Evolutionary conservation across 176 grass and related monocot genomes (phyloP).

Genomic region (Oryza rufipogon): DNA sequence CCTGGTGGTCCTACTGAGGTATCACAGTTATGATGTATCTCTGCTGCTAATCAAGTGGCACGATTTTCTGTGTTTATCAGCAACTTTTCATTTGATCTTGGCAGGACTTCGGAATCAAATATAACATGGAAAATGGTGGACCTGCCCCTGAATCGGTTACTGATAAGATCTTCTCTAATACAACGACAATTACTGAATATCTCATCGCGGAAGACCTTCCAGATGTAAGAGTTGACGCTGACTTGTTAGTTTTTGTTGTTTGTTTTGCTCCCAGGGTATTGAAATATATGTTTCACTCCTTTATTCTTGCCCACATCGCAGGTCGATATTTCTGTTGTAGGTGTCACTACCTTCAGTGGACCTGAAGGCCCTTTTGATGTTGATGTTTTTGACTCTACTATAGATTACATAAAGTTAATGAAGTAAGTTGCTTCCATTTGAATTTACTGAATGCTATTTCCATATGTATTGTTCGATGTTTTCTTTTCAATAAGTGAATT

Average conservation of each 20-base stretch:
- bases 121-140: constrained; percentile 99
- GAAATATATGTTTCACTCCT: constrained; percentile 8
- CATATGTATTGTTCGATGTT: not conserved
- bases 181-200: constrained; percentile 81
- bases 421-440: constrained; percentile 66
- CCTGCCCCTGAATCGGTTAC: constrained; percentile 94
- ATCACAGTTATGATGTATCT: constrained; percentile 35
- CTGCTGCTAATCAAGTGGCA: not conserved
- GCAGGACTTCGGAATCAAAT: constrained; percentile 99
- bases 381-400: constrained; percentile 90
- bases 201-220: constrained; percentile 84
- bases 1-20: constrained; percentile 90
- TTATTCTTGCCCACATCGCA: constrained; percentile 33
- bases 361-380: constrained; percentile 91
- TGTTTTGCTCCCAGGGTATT: not conserved
- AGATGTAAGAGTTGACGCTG: constrained; percentile 55
- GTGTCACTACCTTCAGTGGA: constrained; percentile 79
- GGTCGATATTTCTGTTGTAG: constrained; percentile 86
- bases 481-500: constrained; percentile 31
- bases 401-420: constrained; percentile 95
- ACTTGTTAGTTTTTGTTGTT: constrained; percentile 2
- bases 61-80: constrained; percentile 31
- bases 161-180: constrained; percentile 88
- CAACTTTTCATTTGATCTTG: constrained; percentile 39
- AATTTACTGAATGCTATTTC: constrained; percentile 10